Conservation (phyloP, 176 grass and related monocot genomes). For the Zoysia japonica region DNA sequence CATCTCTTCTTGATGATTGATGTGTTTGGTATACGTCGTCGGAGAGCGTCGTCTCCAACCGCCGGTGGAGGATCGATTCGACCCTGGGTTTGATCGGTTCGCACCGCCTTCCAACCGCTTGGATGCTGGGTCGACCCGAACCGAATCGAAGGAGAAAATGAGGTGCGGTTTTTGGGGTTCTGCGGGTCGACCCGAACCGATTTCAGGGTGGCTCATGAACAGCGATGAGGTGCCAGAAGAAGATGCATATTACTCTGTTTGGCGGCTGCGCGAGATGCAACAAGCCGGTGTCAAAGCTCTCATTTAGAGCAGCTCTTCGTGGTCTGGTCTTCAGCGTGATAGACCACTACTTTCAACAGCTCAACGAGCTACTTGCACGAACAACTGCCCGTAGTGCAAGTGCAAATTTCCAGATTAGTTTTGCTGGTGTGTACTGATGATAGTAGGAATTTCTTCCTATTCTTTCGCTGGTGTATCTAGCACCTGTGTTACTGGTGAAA, state of each 20-base stretch:
- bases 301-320: constrained; percentile 55
- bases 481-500: neutral
- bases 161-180: no score
- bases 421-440: neutral
- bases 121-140: no score
- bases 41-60: no score
- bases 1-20: neutral
- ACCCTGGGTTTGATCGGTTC: no score
- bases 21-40: neutral
- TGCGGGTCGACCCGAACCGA: no score
- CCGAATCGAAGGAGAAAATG: no score
- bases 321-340: neutral
- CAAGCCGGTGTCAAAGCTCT: constrained; percentile 74
- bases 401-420: constrained; percentile 24
- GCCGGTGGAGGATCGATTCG: no score
- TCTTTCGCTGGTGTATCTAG: constrained; percentile 10
- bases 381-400: no score
- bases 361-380: no score
- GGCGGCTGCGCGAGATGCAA: constrained; percentile 93
- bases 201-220: constrained; percentile 41
- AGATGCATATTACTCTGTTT: constrained; percentile 74
- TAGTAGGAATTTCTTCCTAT: neutral
- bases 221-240: constrained; percentile 72
- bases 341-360: no score
- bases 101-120: no score